Base-by-base conservation (phyloP, 805 yeast genomes). In the Kregervanrija fluxuum region DNA sequence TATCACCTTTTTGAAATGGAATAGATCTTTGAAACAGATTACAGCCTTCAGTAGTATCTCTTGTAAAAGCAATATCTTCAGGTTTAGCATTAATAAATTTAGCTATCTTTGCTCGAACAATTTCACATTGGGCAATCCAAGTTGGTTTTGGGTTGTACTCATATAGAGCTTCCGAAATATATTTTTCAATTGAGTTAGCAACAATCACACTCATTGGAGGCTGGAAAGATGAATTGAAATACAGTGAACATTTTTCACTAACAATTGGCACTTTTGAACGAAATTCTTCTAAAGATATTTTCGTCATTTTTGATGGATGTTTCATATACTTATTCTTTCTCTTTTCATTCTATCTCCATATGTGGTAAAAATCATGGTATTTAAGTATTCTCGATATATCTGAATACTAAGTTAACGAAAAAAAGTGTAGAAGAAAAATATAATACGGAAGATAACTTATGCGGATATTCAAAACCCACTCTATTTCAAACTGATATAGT, bases 1-100 rank as follows among this genome's bases (percentile, higher is more conserved):
- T 44, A 31, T 40, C 47, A 36, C 47, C 44, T 14, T 17, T 28
- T 12, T 31, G 12, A 8, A 33, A 44, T 2, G 35, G 22, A 10
- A 44, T 9, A n/a, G 47, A 44, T 33, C 32, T 44, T 34, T 44
- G 47, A 14, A 44, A 44, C 14, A 44, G n/a, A 33, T 44, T 44
- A 33, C 40, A 35, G 5, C 36, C 17, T n/a, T 44, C 47, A 11
- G 44, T 44, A 5, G 47, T 33, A 33, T 44, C 47, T 36, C 47
- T 44, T n/a, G 47, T 44, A 16, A 44, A 40, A 3, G 37, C 44
- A 28, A 44, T 35, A 33, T 40, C 38, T n/a, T 43, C 45, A 11
- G 42, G 8, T 8, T 14, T 12, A 4, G 45, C 42, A 15, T 33
- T 33, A 17, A 43, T 32, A n/a, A 33, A 38, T 6, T 43, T 22